Base-by-base conservation (phyloP, 1,284 basidiomycete species). In the Porogramme epimiltina region DNA sequence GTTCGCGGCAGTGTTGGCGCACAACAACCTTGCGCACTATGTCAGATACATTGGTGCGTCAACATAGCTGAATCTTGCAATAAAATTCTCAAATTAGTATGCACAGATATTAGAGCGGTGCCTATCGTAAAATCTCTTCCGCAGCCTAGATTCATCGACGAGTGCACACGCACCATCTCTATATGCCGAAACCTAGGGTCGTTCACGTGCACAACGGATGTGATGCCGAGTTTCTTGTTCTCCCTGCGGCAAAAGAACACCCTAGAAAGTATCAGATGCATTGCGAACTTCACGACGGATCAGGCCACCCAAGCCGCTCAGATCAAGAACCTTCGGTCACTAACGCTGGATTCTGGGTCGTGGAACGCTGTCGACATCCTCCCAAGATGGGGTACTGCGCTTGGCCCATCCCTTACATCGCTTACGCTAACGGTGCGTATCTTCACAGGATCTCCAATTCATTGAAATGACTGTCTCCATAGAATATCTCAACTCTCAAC, bases 401-500 rank as follows among this genome's bases (percentile, higher is more conserved):
- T 77, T 39, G 65, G 69, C 38, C 63, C 58, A 10, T 79, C 77
- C 0, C 67, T 89, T 57, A 76, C 71, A 1, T 74, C 69, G 28
- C 69, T 89, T 55, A 80, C 80, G 0, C 63, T 89, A 37, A 80
- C 71, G 60, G 87, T 89, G 60, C 55, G 82, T 71, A 11, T 28
- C 28, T 37, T 9, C 9, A 37, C n/a, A n/a, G 8, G 5, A 37
- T 37, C 34, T 13, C n/a, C 28, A 31, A 8, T 31, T 31, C 9
- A 31, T 15, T 31, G 28, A 31, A 8, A 8, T 37, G 10, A 13
- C 10, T 37, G 34, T 37, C n/a, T 5, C 5, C n/a, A 16, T 55
- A 89, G 87, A 78, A 74, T 67, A 74, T 79, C 4, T 73, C 70
- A 39, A 78, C 84, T 18, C 62, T 86, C 25, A 82, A 85, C 59